These are phyloP conservation scores for Saccharomyces kudriavzevii DNA, from an alignment of 805 yeast genomes.

Conservation along the genomic window DNA sequence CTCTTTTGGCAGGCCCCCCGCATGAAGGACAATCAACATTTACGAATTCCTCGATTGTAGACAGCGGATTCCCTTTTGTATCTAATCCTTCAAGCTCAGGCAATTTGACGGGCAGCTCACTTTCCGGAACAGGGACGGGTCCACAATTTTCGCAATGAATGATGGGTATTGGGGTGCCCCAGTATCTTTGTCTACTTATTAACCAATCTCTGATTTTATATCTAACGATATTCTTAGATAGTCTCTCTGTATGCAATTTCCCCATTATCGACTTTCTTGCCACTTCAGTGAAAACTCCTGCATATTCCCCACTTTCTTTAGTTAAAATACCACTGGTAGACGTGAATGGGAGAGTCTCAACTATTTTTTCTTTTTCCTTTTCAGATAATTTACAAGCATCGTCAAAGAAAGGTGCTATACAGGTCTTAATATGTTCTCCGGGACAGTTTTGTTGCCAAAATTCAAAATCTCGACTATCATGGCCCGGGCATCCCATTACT, in stretches of 20 bases:
- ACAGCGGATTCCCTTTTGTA: constrained; percentile 60
- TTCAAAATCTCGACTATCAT: constrained; percentile 73
- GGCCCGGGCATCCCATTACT: constrained; percentile 97
- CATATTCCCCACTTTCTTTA: constrained; percentile 38
- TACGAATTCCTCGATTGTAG: constrained; percentile 57
- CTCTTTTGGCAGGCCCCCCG: constrained; percentile 64
- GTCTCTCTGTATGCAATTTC: constrained; percentile 30
- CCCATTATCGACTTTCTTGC: constrained; percentile 45
- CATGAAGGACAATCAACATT: constrained; percentile 78
- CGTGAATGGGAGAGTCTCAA: constrained; percentile 30
- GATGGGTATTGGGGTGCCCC: constrained; percentile 99
- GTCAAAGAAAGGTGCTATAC: constrained; percentile 36
- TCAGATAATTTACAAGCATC: constrained; percentile 2
- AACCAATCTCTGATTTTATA: constrained; percentile 86
- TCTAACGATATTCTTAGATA: constrained; percentile 45
- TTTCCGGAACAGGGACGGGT: constrained; percentile 83
- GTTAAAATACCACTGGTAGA: constrained; percentile 42
- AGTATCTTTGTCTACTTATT: constrained; percentile 86
- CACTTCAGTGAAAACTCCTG: constrained; percentile 41
- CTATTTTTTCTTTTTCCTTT: neutral
- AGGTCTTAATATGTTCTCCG: constrained; percentile 31
- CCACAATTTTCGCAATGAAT: constrained; percentile 85
- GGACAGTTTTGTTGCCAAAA: constrained; percentile 70
- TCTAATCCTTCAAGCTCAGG: constrained; percentile 50
- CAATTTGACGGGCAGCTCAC: constrained; percentile 71